Evolutionary conservation across 306 rosid species (phyloP).

Genomic region (Erythrophleum fordii): DNA sequence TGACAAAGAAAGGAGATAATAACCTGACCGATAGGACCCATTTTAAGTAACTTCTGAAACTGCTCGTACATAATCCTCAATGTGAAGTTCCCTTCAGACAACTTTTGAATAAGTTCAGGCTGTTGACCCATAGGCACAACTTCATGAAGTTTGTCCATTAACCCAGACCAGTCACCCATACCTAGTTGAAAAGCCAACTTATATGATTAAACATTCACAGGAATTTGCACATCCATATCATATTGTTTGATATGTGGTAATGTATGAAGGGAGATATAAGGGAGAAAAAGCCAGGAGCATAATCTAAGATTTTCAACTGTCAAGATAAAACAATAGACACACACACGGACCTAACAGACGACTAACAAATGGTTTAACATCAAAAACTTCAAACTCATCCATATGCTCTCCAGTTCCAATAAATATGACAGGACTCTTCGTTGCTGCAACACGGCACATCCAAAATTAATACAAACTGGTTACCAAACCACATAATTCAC

Average conservation of each 20-base stretch:
- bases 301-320: not conserved
- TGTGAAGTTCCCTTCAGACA: slow-evolving; percentile 77
- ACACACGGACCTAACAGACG: slow-evolving; percentile 63
- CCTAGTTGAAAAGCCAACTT: slow-evolving; percentile 38
- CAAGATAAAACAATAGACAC: not conserved
- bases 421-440: slow-evolving; percentile 74
- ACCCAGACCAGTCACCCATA: slow-evolving; percentile 89
- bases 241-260: not conserved
- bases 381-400: slow-evolving; percentile 73
- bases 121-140: slow-evolving; percentile 94
- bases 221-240: slow-evolving; percentile 7
- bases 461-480: not conserved
- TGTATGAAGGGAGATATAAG: not conserved
- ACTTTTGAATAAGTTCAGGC: slow-evolving; percentile 83
- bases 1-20: slow-evolving; percentile 7
- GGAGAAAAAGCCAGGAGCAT: not conserved
- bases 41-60: slow-evolving; percentile 74
- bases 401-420: slow-evolving; percentile 80
- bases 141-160: slow-evolving; percentile 86
- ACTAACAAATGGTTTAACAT: slow-evolving; percentile 70
- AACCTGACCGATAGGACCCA: slow-evolving; percentile 84
- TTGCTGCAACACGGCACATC: slow-evolving; percentile 62
- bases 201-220: not conserved
- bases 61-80: slow-evolving; percentile 86
- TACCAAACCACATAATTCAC: not conserved